Percentiles rank a stretch among this genome's conserved stretches.
phyloP scores from a whole-genome alignment of 768 basidiomycete species.

The Mycena galericulata region DNA sequence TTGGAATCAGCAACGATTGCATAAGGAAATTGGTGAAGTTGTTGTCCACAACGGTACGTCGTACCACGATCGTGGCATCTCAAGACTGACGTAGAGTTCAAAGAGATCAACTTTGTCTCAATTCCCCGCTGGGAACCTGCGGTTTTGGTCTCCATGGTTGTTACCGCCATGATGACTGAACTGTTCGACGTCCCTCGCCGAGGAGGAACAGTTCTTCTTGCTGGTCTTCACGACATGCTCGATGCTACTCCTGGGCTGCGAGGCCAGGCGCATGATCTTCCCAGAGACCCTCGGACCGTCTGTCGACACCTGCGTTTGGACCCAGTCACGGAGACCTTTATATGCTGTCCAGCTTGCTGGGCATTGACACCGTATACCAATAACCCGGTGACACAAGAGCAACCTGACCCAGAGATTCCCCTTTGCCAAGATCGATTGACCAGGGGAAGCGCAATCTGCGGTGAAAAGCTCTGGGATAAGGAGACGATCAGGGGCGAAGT shows the following conservation, averaged over 20 bases:
- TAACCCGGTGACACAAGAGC: background rate
- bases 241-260: background rate
- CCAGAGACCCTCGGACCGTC: constrained; percentile 35
- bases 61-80: background rate
- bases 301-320: constrained; percentile 35
- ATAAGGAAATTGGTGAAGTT: background rate
- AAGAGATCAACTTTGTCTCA: constrained; percentile 6
- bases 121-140: constrained; percentile 9
- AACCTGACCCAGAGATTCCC: background rate
- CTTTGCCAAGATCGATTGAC: constrained; percentile 27
- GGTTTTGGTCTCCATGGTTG: constrained; percentile 20
- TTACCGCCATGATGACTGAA: constrained; percentile 36
- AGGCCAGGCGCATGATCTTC: constrained; percentile 24
- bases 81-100: background rate
- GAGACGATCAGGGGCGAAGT: constrained; percentile 4
- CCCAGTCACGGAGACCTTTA: constrained; percentile 35
- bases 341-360: constrained; percentile 42
- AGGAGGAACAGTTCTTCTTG: constrained; percentile 38
- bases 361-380: constrained; percentile 32
- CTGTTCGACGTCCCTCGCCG: constrained; percentile 38
- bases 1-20: constrained; percentile 11
- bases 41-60: constrained; percentile 11
- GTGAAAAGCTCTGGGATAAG: constrained; percentile 35
- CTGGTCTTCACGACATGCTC: constrained; percentile 28
- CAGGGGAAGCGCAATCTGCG: constrained; percentile 27